A percentile compares a stretch with the other conserved stretches of the same genome.
phyloP scores from a whole-genome alignment of 1,284 basidiomycete species.

The Leccinum ponderosum region DNA sequence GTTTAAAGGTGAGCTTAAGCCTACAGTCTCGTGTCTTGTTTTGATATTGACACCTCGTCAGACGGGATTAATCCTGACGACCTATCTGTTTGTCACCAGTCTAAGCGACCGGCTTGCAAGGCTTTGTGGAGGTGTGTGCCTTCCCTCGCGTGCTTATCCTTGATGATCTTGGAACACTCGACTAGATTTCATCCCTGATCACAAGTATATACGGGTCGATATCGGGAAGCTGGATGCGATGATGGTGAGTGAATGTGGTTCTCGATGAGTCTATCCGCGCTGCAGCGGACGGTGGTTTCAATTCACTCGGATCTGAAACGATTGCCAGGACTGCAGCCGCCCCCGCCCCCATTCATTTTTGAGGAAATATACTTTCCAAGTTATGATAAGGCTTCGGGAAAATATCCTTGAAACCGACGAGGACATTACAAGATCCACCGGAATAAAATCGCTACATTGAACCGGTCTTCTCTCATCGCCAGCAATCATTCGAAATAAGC shows the following conservation, averaged over 20 bases:
- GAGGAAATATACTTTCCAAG: constrained; percentile 75
- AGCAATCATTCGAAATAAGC: constrained; percentile 67
- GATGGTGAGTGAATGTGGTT: constrained; percentile 61
- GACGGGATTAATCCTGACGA: constrained; percentile 76
- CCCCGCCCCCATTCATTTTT: constrained; percentile 73
- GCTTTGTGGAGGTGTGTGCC: constrained; percentile 61
- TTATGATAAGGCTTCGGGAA: constrained; percentile 79
- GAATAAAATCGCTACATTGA: constrained; percentile 81
- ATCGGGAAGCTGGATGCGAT: constrained; percentile 66
- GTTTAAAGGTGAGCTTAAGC: constrained; percentile 57
- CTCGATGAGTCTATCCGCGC: constrained; percentile 78
- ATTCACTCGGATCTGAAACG: constrained; percentile 72
- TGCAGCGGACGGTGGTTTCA: constrained; percentile 79
- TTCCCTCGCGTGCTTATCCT: not conserved
- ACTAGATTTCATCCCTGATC: constrained; percentile 68
- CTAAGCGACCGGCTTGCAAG: constrained; percentile 73
- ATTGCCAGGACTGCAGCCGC: constrained; percentile 75
- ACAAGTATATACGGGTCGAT: constrained; percentile 76
- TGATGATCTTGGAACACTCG: constrained; percentile 12
- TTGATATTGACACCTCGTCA: constrained; percentile 27
- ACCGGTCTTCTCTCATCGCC: constrained; percentile 71
- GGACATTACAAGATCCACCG: constrained; percentile 72
- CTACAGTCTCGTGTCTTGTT: not conserved
- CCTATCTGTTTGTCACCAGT: constrained; percentile 59
- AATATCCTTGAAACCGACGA: constrained; percentile 64